Conservation (phyloP, 1,284 basidiomycete species). For the Sporisorium exsertum region DNA sequence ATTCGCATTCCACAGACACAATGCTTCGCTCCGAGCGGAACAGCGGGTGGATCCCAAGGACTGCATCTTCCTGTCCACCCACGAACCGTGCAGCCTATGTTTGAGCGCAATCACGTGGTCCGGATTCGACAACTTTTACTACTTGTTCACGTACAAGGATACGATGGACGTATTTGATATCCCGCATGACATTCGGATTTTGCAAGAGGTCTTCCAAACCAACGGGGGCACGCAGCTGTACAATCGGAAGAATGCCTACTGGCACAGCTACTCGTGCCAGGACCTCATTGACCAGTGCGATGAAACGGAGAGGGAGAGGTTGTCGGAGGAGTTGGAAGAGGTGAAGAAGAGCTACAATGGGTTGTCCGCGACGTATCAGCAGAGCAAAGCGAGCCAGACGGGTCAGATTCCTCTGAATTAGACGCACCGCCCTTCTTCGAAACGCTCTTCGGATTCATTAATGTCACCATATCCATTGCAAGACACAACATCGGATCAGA, state of each 20-base stretch:
- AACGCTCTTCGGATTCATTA: no score
- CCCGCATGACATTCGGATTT: conserved; percentile 28
- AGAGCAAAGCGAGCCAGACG: not conserved
- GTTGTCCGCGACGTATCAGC: conserved; percentile 17
- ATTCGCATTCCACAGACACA: conserved; percentile 11
- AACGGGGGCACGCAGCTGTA: conserved; percentile 7
- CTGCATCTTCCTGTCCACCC: conserved; percentile 28
- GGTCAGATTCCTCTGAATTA: conserved; percentile 15
- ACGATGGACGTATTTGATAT: conserved; percentile 15
- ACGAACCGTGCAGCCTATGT: conserved; percentile 34
- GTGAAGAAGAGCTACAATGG: conserved; percentile 13
- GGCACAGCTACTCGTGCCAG: conserved; percentile 4
- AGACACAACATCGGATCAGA: no score
- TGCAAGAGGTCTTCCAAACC: conserved; percentile 29
- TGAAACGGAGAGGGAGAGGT: not conserved
- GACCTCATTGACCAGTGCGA: conserved; percentile 12
- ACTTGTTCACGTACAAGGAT: conserved; percentile 27
- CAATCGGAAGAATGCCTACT: conserved; percentile 18
- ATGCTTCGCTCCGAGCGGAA: not conserved
- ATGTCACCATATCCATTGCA: no score
- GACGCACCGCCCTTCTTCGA: no score
- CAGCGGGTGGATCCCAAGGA: not conserved
- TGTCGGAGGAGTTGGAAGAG: not conserved
- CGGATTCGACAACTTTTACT: conserved; percentile 41
- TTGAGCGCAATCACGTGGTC: conserved; percentile 33